Percentiles rank a stretch among this genome's conserved stretches.
phyloP scores from a whole-genome alignment of 164 flowering plant genomes.

The Saururus chinensis region DNA sequence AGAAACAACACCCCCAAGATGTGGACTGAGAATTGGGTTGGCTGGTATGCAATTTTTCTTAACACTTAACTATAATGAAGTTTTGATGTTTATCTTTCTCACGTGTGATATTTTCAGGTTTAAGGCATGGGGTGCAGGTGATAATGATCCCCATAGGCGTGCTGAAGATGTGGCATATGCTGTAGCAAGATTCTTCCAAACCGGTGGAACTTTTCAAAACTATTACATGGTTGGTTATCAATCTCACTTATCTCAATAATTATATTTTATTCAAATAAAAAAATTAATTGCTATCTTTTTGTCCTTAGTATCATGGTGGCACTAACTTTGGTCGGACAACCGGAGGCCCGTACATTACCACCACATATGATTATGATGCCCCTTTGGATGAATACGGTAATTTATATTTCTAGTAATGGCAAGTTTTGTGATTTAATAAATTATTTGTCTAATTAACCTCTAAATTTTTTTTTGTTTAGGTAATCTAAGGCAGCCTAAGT shows the following conservation, averaged over 20 bases:
- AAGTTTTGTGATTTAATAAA: background rate
- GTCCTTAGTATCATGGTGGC: constrained; percentile 75
- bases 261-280: background rate
- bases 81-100: background rate
- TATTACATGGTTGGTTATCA: constrained; percentile 75
- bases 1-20: constrained; percentile 82
- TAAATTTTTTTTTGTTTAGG: constrained; percentile 18
- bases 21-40: constrained; percentile 99
- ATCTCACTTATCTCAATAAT: background rate
- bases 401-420: background rate
- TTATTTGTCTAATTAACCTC: background rate
- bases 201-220: constrained; percentile 76
- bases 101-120: constrained; percentile 33
- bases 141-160: constrained; percentile 50
- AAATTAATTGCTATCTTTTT: background rate
- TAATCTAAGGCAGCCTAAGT: constrained; percentile 1
- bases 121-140: constrained; percentile 58
- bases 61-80: background rate
- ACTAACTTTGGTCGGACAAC: constrained; percentile 89
- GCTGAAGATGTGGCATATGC: constrained; percentile 89
- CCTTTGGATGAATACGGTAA: constrained; percentile 92
- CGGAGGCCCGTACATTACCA: constrained; percentile 89
- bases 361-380: constrained; percentile 94
- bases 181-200: constrained; percentile 79
- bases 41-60: constrained; percentile 46